Evolutionary conservation across 208 protist genomes (phyloP).

Genomic region (Wallacemonas collosoma): DNA sequence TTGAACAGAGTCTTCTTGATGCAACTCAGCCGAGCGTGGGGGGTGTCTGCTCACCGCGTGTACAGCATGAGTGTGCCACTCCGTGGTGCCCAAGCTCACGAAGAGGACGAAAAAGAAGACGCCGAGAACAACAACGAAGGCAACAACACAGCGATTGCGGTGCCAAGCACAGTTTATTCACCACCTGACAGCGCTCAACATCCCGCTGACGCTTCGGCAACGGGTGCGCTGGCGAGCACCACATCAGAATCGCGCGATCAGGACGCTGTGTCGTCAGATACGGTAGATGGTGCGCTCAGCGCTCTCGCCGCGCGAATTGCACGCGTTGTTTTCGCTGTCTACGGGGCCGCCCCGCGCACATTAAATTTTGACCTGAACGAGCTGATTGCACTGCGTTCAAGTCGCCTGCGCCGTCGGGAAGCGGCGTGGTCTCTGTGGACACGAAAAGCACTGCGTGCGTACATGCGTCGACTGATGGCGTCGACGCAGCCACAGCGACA

Average conservation of each 20-base stretch:
- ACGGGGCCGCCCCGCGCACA: not conserved
- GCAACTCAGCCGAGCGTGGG: not conserved
- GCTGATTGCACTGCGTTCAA: not conserved
- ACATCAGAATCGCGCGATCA: too few relatives aligned
- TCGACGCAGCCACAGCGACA: not conserved
- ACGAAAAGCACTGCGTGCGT: not conserved
- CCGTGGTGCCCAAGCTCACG: too few relatives aligned
- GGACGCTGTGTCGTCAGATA: too few relatives aligned
- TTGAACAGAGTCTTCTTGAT: slow-evolving; percentile 2
- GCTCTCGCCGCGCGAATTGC: not conserved
- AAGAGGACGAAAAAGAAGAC: too few relatives aligned
- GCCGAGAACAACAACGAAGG: too few relatives aligned
- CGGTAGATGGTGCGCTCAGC: not conserved
- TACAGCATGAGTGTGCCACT: too few relatives aligned
- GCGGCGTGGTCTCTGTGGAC: not conserved
- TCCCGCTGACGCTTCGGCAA: too few relatives aligned
- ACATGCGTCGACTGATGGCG: not conserved
- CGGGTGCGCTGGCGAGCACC: too few relatives aligned
- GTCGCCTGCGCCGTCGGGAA: not conserved
- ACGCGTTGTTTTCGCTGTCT: not conserved
- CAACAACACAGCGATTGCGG: too few relatives aligned
- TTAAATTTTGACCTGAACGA: not conserved
- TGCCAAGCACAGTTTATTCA: too few relatives aligned
- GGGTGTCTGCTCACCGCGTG: not conserved
- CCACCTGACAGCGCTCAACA: too few relatives aligned